These are phyloP conservation scores for Climacium dendroides DNA, from an alignment of 225 moss, liverwort and hornwort genomes.

Conservation along the genomic window DNA sequence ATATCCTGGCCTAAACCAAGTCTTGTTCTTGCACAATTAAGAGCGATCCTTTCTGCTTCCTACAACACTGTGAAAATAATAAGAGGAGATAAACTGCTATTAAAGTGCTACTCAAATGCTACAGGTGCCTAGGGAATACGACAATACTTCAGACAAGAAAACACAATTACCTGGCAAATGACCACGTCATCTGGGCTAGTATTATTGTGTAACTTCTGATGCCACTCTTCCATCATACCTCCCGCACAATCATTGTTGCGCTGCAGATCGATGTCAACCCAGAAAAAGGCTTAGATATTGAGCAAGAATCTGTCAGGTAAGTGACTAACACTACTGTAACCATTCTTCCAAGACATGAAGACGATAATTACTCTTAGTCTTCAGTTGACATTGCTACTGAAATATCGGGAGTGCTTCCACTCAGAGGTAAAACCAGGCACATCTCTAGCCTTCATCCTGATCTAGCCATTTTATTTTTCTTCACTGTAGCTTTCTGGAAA, in stretches of 20 bases:
- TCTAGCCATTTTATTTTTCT: background rate
- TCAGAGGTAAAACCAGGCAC: background rate
- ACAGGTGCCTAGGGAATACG: background rate
- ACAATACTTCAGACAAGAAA: background rate
- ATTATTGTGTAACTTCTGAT: slow-evolving; percentile 96
- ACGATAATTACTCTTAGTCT: background rate
- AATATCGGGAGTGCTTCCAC: background rate
- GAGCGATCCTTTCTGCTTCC: background rate
- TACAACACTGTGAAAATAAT: background rate
- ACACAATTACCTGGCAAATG: slow-evolving; percentile 68
- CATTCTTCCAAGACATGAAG: background rate
- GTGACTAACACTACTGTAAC: background rate
- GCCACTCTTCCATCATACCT: slow-evolving; percentile 99
- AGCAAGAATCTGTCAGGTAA: background rate
- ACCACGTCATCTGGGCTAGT: slow-evolving; percentile 98
- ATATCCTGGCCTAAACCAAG: background rate
- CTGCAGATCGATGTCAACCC: slow-evolving; percentile 19
- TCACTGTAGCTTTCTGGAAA: background rate
- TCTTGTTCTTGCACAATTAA: background rate
- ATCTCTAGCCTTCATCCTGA: background rate
- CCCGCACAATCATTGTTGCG: slow-evolving; percentile 81
- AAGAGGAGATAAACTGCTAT: background rate
- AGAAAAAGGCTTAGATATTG: background rate
- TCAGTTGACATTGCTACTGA: background rate
- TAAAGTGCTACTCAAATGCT: background rate